These are phyloP conservation scores for Dalbergia oliveri DNA, from an alignment of 306 rosid genomes.

Conservation along the genomic window DNA sequence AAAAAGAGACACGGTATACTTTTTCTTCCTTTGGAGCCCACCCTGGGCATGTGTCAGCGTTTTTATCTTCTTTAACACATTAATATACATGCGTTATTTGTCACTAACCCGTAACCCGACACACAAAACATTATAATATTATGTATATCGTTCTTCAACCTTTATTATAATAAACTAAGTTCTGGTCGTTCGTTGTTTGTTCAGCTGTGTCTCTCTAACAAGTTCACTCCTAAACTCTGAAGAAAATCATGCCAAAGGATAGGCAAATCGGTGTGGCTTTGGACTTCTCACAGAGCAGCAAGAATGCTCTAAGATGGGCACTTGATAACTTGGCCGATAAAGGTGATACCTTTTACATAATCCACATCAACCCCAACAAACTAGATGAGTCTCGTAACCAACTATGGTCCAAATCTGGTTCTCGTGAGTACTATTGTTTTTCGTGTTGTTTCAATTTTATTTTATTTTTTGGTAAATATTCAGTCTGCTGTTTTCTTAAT, in stretches of 20 bases:
- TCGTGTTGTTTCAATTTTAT: neutral
- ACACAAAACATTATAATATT: no score
- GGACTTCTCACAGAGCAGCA: constrained; percentile 92
- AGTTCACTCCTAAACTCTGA: neutral
- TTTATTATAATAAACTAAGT: neutral
- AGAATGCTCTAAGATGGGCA: constrained; percentile 89
- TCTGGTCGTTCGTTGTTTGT: neutral
- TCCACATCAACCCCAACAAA: constrained; percentile 62
- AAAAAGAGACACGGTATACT: no score
- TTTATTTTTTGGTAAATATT: neutral
- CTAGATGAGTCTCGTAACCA: constrained; percentile 55
- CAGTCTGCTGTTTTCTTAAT: neutral
- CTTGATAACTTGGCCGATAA: constrained; percentile 80
- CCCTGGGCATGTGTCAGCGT: neutral
- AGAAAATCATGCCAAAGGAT: constrained; percentile 67
- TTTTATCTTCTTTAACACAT: neutral
- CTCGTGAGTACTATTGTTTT: constrained; percentile 64
- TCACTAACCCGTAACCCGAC: no score
- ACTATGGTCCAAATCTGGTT: constrained; percentile 75
- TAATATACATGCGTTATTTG: no score
- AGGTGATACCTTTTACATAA: constrained; percentile 80
- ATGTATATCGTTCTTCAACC: no score
- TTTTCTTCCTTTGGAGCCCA: no score
- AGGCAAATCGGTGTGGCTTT: constrained; percentile 83
- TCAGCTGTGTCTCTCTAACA: neutral